phyloP scores from a whole-genome alignment of 2,329 filamentous ascomycete genomes.

The Pyrenophora teres region DNA sequence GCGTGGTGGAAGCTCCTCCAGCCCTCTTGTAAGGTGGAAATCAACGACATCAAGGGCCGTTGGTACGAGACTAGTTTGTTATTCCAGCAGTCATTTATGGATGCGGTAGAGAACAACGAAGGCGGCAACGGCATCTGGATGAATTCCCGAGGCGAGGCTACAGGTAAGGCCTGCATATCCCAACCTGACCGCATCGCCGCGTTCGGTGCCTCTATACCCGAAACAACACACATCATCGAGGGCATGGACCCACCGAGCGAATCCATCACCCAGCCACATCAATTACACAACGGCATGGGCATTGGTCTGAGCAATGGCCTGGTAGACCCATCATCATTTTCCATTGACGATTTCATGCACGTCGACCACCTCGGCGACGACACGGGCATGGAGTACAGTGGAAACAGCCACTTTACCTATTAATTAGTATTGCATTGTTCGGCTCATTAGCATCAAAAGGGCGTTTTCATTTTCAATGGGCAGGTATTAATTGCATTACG shows the following conservation, averaged over 20 bases:
- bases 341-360: slow-evolving; percentile 51
- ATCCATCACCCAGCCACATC: slow-evolving; percentile 13
- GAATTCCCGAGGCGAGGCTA: slow-evolving; percentile 53
- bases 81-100: slow-evolving; percentile 45
- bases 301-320: slow-evolving; percentile 12
- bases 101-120: slow-evolving; percentile 46
- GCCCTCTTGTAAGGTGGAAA: slow-evolving; percentile 39
- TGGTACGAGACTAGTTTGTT: slow-evolving; percentile 64
- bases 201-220: slow-evolving; percentile 50
- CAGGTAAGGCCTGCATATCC: slow-evolving; percentile 33
- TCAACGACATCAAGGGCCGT: slow-evolving; percentile 61
- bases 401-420: slow-evolving; percentile 3
- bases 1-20: slow-evolving; percentile 53
- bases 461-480: too few relatives aligned
- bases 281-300: slow-evolving; percentile 19
- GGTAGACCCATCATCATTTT: slow-evolving; percentile 17
- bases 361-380: slow-evolving; percentile 44
- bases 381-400: slow-evolving; percentile 20
- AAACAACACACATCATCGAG: slow-evolving; percentile 45
- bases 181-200: slow-evolving; percentile 47
- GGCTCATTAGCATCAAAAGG: too few relatives aligned
- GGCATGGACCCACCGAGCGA: slow-evolving; percentile 39
- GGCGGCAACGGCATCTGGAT: slow-evolving; percentile 53
- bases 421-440: neutral
- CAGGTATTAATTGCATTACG: too few relatives aligned